Conservation (phyloP, 345 rosid species). For the Citrus sinensis region DVS_A1.0 CM039164.1:17398501-17399000, state of each 20-base stretch:
- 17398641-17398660: slow-evolving; percentile 97
- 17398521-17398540: neutral
- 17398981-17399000: slow-evolving; percentile 44
- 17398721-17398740: slow-evolving; percentile 96
- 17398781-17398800: slow-evolving; percentile 92
- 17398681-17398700: slow-evolving; percentile 89
- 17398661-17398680: slow-evolving; percentile 95
- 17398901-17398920: slow-evolving; percentile 31
- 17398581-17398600: slow-evolving; percentile 89
- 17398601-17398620: slow-evolving; percentile 97
- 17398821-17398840: slow-evolving; percentile 96
- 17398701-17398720: slow-evolving; percentile 98
- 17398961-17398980: slow-evolving; percentile 57
- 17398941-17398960: slow-evolving; percentile 38
- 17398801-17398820: slow-evolving; percentile 97
- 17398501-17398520: neutral
- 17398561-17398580: slow-evolving; percentile 95
- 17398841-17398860: slow-evolving; percentile 95
- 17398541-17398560: neutral
- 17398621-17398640: slow-evolving; percentile 94
- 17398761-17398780: slow-evolving; percentile 98
- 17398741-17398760: slow-evolving; percentile 83
- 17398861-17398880: slow-evolving; percentile 48
- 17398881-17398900: slow-evolving; percentile 48
- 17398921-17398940: slow-evolving; percentile 47